Conservation (phyloP, 2,329 filamentous ascomycete species). For the Talaromyces sp. region DNA sequence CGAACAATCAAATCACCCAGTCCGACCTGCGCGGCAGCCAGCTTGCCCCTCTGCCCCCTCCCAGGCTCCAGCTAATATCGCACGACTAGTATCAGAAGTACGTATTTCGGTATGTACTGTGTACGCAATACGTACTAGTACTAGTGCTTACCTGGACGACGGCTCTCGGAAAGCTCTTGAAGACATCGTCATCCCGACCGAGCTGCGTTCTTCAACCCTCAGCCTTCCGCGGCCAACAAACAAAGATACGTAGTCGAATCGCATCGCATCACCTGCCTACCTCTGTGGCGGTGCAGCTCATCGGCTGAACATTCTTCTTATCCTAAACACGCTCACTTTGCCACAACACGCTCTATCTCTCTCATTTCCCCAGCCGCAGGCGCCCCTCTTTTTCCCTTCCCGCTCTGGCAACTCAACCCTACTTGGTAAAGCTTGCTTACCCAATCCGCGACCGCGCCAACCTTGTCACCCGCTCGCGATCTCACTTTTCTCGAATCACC, state of each 20-base stretch:
- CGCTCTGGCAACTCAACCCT: constrained; percentile 3
- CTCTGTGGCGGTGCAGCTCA: constrained; percentile 17
- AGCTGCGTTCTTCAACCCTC: background rate
- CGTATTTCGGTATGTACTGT: background rate
- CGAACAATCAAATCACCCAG: background rate
- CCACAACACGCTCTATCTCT: background rate
- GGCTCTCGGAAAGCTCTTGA: background rate
- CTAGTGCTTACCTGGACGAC: constrained; percentile 1
- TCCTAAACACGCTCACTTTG: background rate
- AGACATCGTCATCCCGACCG: background rate
- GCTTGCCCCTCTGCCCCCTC: background rate
- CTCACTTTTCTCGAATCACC: constrained; percentile 12
- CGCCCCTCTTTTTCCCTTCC: constrained; percentile 14
- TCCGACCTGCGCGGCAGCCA: background rate
- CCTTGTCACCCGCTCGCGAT: constrained; percentile 13
- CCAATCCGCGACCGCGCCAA: constrained; percentile 17
- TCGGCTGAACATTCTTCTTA: constrained; percentile 3
- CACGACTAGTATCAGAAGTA: background rate
- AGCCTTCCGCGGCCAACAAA: background rate
- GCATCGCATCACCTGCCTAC: background rate
- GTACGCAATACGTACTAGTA: background rate
- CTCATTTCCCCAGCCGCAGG: constrained; percentile 11
- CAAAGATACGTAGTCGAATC: background rate
- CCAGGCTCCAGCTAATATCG: background rate
- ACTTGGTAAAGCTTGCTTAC: constrained; percentile 13